A percentile compares a stretch with the other conserved stretches of the same genome.
These are phyloP conservation scores for Amauroascus niger DNA, from an alignment of 2,329 filamentous ascomycete species.

Conservation along the genomic window DNA sequence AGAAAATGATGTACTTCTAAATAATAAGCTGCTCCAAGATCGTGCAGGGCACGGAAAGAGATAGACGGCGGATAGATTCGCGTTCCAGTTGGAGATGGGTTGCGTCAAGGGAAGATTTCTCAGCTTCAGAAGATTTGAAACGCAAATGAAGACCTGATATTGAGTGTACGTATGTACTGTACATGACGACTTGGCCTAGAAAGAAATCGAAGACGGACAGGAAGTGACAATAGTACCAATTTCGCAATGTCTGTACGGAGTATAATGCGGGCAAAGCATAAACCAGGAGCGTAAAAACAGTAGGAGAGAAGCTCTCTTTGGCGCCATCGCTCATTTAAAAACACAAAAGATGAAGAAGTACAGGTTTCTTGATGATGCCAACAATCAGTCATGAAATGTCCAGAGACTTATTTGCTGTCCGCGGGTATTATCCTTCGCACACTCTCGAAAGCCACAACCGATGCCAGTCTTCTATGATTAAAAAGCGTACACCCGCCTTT, in stretches of 20 bases:
- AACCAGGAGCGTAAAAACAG: neutral
- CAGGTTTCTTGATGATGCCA: neutral
- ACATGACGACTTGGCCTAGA: too few species aligned
- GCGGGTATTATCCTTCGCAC: slow-evolving; percentile 30
- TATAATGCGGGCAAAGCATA: too few species aligned
- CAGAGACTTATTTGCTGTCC: slow-evolving; percentile 5
- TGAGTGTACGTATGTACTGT: too few species aligned
- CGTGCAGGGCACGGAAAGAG: neutral
- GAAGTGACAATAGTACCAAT: too few species aligned
- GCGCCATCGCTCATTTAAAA: neutral
- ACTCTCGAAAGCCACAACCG: slow-evolving; percentile 44
- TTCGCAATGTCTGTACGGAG: too few species aligned
- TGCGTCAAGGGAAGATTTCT: too few species aligned
- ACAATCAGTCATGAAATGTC: neutral
- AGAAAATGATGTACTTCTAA: neutral
- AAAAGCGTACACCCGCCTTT: slow-evolving; percentile 45
- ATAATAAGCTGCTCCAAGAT: neutral
- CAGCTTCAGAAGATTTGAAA: too few species aligned
- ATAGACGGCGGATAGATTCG: too few species aligned
- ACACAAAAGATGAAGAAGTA: neutral
- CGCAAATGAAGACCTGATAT: too few species aligned
- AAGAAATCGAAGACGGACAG: too few species aligned
- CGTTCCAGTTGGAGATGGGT: too few species aligned
- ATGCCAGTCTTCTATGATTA: slow-evolving; percentile 42
- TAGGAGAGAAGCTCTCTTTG: neutral